Conservation (phyloP, 2,329 filamentous ascomycete genomes). For the Parastagonospora nodorum region DNA sequence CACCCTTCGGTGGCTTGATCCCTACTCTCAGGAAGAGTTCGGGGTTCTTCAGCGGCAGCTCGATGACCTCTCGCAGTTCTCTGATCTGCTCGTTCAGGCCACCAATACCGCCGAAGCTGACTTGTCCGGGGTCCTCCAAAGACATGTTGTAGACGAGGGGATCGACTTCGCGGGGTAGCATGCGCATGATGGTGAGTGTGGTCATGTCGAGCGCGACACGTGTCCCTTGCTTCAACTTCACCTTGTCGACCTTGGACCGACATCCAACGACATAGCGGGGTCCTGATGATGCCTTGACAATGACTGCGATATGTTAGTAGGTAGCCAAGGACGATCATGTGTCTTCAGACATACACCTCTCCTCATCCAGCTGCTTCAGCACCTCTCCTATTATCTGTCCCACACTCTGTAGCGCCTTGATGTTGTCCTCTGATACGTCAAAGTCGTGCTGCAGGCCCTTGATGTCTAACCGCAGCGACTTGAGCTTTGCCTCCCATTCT, state of each 20-base stretch:
- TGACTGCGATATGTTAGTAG: constrained; percentile 65
- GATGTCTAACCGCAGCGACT: constrained; percentile 90
- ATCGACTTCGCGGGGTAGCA: constrained; percentile 97
- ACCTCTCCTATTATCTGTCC: constrained; percentile 99
- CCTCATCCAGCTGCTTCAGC: constrained; percentile 96
- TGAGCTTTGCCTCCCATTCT: constrained; percentile 98
- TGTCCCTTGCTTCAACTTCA: constrained; percentile 96
- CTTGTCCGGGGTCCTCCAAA: constrained; percentile 93
- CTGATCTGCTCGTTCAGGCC: constrained; percentile 98
- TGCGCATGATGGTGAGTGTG: constrained; percentile 99
- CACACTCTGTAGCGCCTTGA: constrained; percentile 98
- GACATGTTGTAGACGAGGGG: constrained; percentile 99
- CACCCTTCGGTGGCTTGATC: constrained; percentile 98
- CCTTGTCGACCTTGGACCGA: constrained; percentile 96
- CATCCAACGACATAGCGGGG: constrained; percentile 98
- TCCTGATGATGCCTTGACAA: constrained; percentile 96
- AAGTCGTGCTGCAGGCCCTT: constrained; percentile 95
- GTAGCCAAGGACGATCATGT: neutral
- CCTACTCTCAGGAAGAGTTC: constrained; percentile 96
- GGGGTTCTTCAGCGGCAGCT: constrained; percentile 96
- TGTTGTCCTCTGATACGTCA: constrained; percentile 97
- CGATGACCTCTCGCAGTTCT: constrained; percentile 96
- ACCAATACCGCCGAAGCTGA: constrained; percentile 97
- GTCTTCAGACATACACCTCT: constrained; percentile 75
- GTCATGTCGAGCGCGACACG: constrained; percentile 99